Conservation (phyloP, 495 filamentous ascomycete species). For the Talaromyces nanjingensis region DNA sequence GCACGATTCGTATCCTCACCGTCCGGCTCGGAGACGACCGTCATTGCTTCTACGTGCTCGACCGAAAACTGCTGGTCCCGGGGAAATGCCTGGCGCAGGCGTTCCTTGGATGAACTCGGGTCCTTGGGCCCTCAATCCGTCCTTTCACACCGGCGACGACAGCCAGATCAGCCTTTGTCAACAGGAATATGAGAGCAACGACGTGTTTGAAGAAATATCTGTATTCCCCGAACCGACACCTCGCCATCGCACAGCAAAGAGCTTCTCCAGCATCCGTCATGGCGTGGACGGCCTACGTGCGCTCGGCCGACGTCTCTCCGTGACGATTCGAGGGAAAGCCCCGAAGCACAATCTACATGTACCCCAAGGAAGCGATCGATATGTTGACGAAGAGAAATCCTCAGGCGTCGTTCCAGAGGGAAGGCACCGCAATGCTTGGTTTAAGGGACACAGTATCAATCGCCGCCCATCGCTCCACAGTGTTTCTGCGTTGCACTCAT, state of each 20-base stretch:
- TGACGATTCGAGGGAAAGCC: constrained; percentile 37
- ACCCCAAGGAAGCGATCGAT: constrained; percentile 3
- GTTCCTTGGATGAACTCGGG: constrained; percentile 23
- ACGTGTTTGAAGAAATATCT: constrained; percentile 30
- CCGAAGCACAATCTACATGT: constrained; percentile 26
- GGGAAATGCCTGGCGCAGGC: constrained; percentile 4
- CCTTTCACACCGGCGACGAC: not conserved
- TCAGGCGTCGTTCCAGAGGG: constrained; percentile 1
- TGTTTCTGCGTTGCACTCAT: constrained; percentile 31
- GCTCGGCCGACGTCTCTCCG: constrained; percentile 37
- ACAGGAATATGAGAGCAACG: constrained; percentile 17
- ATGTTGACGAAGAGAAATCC: not conserved
- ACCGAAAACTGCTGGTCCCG: constrained; percentile 25
- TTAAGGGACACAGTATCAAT: constrained; percentile 26
- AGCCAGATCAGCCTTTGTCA: constrained; percentile 5
- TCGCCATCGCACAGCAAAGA: constrained; percentile 34
- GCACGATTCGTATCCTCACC: constrained; percentile 20
- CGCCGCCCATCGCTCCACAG: constrained; percentile 33
- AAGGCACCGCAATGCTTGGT: constrained; percentile 18
- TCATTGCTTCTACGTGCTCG: constrained; percentile 31
- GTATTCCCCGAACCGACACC: constrained; percentile 27
- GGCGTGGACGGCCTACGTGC: constrained; percentile 39
- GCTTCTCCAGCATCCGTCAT: constrained; percentile 41
- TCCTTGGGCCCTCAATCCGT: constrained; percentile 17
- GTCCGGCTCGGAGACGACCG: constrained; percentile 28